Conservation (phyloP, 2,329 filamentous ascomycete species). For the Diaporthe amygdali region DNA sequence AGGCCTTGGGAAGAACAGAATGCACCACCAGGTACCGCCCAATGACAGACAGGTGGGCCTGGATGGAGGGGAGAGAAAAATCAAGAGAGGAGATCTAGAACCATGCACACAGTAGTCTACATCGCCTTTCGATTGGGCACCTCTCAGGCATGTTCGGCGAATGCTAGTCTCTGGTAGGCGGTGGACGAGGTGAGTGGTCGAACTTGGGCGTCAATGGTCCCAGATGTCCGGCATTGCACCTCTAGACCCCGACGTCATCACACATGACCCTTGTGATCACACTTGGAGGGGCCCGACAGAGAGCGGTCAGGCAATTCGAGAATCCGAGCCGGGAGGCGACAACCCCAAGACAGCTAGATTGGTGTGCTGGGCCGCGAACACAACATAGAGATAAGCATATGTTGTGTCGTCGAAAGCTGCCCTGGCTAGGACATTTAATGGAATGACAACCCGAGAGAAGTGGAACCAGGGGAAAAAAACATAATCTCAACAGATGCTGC, state of each 20-base stretch:
- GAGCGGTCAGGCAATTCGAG: background rate
- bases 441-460: background rate
- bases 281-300: background rate
- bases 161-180: background rate
- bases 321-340: background rate
- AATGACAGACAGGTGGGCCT: background rate
- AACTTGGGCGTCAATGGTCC: background rate
- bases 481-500: conserved; percentile 8
- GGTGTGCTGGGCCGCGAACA: background rate
- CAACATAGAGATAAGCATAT: background rate
- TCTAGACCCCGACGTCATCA: conserved; percentile 8
- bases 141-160: background rate
- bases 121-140: background rate
- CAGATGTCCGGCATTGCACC: background rate
- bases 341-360: background rate
- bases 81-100: background rate
- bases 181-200: background rate
- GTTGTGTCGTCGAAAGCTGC: background rate
- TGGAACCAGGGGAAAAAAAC: no score
- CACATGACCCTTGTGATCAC: background rate
- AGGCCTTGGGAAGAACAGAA: background rate
- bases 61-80: background rate
- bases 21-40: background rate
- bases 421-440: background rate
- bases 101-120: background rate